phyloP scores from a whole-genome alignment of 495 filamentous ascomycete species.

The Aspergillus olivimuriae region DNA sequence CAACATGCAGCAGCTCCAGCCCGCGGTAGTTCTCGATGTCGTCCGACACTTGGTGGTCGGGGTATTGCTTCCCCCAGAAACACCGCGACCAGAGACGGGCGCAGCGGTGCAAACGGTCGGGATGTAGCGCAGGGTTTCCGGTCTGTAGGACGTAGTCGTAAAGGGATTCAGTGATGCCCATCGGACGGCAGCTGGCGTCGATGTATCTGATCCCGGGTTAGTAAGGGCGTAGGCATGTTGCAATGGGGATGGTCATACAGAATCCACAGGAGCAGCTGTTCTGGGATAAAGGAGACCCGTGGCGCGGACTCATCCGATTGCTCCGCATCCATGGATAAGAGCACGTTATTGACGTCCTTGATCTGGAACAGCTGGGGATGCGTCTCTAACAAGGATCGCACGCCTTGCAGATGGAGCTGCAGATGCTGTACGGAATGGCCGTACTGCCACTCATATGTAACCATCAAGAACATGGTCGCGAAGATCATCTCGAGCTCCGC shows the following conservation, averaged over 20 bases:
- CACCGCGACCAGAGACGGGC: constrained; percentile 39
- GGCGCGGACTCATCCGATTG: constrained; percentile 10
- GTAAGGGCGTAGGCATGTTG: too few species aligned
- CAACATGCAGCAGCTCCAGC: constrained; percentile 32
- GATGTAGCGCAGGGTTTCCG: constrained; percentile 31
- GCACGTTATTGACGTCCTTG: constrained; percentile 29
- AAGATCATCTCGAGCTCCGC: constrained; percentile 33
- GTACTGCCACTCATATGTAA: constrained; percentile 39
- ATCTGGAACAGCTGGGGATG: constrained; percentile 33
- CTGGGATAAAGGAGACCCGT: constrained; percentile 33
- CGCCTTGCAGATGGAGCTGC: constrained; percentile 35
- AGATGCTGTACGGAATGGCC: constrained; percentile 36
- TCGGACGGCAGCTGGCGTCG: constrained; percentile 28
- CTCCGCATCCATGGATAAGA: constrained; percentile 19
- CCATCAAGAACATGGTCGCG: constrained; percentile 38
- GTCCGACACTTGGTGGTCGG: constrained; percentile 39
- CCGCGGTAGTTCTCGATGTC: constrained; percentile 44
- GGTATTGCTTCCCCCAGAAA: constrained; percentile 42
- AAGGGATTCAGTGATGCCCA: constrained; percentile 32
- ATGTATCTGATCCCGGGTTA: constrained; percentile 30
- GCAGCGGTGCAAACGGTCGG: constrained; percentile 33
- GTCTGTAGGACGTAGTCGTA: constrained; percentile 32
- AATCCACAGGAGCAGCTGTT: constrained; percentile 37
- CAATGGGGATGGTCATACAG: constrained; percentile 24
- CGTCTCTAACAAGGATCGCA: constrained; percentile 33